Conservation (phyloP, 306 rosid species). For the Mucuna pruriens region DNA sequence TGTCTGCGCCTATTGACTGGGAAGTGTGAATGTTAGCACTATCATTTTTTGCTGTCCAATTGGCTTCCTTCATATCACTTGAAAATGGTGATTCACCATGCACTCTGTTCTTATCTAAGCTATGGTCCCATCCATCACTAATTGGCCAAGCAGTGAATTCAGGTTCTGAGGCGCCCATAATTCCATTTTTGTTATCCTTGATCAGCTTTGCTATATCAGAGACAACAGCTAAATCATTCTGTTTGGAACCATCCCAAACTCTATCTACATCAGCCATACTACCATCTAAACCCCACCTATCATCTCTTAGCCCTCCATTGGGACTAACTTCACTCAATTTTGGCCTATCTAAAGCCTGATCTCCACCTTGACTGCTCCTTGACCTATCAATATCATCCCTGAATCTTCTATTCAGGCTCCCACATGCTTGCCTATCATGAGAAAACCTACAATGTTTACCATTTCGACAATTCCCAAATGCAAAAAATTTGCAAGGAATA, state of each 20-base stretch:
- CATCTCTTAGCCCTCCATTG: slow-evolving; percentile 62
- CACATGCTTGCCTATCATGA: slow-evolving; percentile 66
- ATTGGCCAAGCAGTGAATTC: slow-evolving; percentile 56
- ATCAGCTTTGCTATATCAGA: slow-evolving; percentile 47
- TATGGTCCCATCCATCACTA: slow-evolving; percentile 54
- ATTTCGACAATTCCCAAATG: slow-evolving; percentile 86
- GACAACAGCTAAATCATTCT: slow-evolving; percentile 49
- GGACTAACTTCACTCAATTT: slow-evolving; percentile 62
- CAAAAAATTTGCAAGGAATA: slow-evolving; percentile 82
- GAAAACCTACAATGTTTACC: slow-evolving; percentile 86
- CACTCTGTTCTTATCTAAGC: slow-evolving; percentile 53
- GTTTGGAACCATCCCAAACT: slow-evolving; percentile 56
- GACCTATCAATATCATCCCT: slow-evolving; percentile 65
- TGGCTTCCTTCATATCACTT: slow-evolving; percentile 61
- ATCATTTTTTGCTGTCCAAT: slow-evolving; percentile 54
- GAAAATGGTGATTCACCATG: slow-evolving; percentile 45
- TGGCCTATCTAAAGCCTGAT: slow-evolving; percentile 51
- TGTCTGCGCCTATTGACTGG: slow-evolving; percentile 59
- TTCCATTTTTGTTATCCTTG: slow-evolving; percentile 50
- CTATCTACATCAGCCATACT: slow-evolving; percentile 51
- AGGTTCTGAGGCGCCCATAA: slow-evolving; percentile 42
- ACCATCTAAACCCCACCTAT: slow-evolving; percentile 51
- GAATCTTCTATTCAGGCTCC: slow-evolving; percentile 69
- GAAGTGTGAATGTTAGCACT: slow-evolving; percentile 43
- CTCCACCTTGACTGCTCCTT: slow-evolving; percentile 57